Evolutionary conservation across 2,329 filamentous ascomycete genomes (phyloP), one percentile per base, ranked within the genome.

Genomic region (Ambrosiella beaveri): DNA sequence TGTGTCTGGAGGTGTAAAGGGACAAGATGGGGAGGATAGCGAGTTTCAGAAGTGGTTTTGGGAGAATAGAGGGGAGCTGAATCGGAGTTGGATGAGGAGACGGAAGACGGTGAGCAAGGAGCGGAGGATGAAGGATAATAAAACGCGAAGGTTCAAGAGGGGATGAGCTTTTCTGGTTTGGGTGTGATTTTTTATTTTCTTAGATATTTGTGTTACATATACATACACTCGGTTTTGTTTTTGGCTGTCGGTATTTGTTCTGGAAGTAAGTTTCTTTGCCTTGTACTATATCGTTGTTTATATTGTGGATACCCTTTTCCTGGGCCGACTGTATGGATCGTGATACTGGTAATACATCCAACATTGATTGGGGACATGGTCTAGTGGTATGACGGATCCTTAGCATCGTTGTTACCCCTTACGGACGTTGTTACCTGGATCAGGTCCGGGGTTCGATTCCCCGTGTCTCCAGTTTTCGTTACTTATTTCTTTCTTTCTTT

Each of bases 41-140:
- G 78, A 83, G 61, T 84, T 84, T 64, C 78, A 82, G 65, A 76
- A 79, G 58, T 83, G 79, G 75, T 86, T 86, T 68, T 85, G 81
- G 75, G 78, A 84, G 63, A 78, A 83, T 62, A 71, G 82, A 13
- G 76, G 82, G 1, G 78, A 85, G 44, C 70, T 83, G 57, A 85
- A 84, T 65, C 70, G 77, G 57, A 78, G 79, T 12, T 86, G 82
- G 82, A 83, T 82, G 71, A 77, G 74, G 66, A 72, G 82, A 58
- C 74, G 79, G 63, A 84, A 83, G 71, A 70, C 74, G 61, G 80
- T 73, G 3, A 73, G 75, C 38, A 86, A 86, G 73, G 80, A 84
- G 68, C 83, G 80, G 71, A 73, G 81, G 53, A 82, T 84, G 65
- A 73, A 77, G 58, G 81, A 85, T 62, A 84, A 84, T 65, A 78